Conservation (phyloP, 805 yeast genomes). For the Komagataella pseudopastoris region DNA sequence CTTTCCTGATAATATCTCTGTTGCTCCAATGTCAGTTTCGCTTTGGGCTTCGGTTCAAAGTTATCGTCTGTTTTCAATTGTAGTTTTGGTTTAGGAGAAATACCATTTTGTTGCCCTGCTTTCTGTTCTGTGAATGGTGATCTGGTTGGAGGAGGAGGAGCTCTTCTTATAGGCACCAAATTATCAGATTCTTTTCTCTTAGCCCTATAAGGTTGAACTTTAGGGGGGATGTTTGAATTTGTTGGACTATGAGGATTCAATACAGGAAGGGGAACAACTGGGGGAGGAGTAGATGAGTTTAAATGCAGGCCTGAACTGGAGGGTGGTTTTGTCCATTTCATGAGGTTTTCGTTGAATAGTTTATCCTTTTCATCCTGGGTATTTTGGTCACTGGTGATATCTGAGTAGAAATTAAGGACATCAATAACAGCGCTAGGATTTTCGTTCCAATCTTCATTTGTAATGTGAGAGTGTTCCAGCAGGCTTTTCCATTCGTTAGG, state of each 20-base stretch:
- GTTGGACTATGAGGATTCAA: constrained; percentile 5
- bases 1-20: not conserved
- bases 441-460: constrained; percentile 47
- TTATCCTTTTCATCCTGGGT: constrained; percentile 1
- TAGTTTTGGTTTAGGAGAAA: not conserved
- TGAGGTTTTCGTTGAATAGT: constrained; percentile 15
- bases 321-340: constrained; percentile 29
- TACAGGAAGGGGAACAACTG: constrained; percentile 3
- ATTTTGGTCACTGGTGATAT: constrained; percentile 11
- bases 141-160: constrained; percentile 22
- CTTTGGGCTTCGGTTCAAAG: not conserved
- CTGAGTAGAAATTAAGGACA: constrained; percentile 41
- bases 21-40: not conserved
- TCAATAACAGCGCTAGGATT: constrained; percentile 55
- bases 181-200: constrained; percentile 7
- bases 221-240: constrained; percentile 21
- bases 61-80: not conserved
- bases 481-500: constrained; percentile 46
- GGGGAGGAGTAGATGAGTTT: constrained; percentile 3
- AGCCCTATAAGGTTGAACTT: constrained; percentile 20
- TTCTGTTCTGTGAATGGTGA: constrained; percentile 7
- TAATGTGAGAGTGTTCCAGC: constrained; percentile 44
- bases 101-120: not conserved
- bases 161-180: constrained; percentile 11
- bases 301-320: constrained; percentile 1